phyloP scores from a whole-genome alignment of 371 early-diverging fungal genomes.

The Apophysomyces ossiformis region DNA sequence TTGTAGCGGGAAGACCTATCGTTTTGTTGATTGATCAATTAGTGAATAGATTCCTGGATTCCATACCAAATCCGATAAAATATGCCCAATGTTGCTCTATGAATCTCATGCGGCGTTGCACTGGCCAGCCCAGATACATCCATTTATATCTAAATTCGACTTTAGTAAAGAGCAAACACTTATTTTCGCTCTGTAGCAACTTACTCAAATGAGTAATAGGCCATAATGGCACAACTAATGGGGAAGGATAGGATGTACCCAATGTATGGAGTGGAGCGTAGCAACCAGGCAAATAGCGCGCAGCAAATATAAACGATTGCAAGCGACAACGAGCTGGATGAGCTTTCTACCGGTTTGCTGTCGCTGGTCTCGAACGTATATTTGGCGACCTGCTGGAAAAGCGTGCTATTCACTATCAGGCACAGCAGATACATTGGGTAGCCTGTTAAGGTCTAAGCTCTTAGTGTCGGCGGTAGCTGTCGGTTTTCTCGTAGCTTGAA shows the following conservation, averaged over 20 bases:
- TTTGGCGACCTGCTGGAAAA: conserved; percentile 43
- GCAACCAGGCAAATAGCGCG: conserved; percentile 35
- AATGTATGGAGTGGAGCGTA: conserved; percentile 40
- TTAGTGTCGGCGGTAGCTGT: background rate
- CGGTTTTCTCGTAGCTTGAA: background rate
- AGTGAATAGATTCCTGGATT: background rate
- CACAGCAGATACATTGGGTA: conserved; percentile 55
- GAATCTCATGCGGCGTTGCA: conserved; percentile 47
- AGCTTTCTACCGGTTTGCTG: conserved; percentile 16
- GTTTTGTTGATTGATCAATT: background rate
- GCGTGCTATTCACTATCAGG: conserved; percentile 39
- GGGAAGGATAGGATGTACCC: conserved; percentile 43
- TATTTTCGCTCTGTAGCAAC: background rate
- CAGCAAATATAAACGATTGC: conserved; percentile 48
- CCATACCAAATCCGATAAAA: conserved; percentile 53
- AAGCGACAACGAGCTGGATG: conserved; percentile 34
- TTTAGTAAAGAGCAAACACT: background rate
- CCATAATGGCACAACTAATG: conserved; percentile 46
- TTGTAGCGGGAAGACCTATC: conserved; percentile 43
- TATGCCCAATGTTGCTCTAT: conserved; percentile 57
- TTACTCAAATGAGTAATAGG: conserved; percentile 61
- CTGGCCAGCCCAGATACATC: conserved; percentile 46
- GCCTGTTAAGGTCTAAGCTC: conserved; percentile 43
- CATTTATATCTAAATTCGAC: conserved; percentile 47
- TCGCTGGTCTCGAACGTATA: conserved; percentile 10